Conservation (phyloP, 2,329 filamentous ascomycete genomes). For the Coleophoma crateriformis region DNA sequence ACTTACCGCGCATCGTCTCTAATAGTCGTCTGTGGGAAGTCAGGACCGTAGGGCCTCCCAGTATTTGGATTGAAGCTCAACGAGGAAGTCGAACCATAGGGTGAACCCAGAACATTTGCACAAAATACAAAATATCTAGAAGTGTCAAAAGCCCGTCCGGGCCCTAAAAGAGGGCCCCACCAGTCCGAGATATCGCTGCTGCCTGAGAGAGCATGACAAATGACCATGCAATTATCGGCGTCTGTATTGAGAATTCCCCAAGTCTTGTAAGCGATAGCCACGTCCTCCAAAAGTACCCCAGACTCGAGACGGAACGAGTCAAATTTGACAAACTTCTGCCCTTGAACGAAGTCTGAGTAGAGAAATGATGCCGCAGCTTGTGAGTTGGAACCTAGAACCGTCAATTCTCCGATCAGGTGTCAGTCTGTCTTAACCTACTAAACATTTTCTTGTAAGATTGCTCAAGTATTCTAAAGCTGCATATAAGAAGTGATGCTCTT, state of each 20-base stretch:
- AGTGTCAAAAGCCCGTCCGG: constrained; percentile 71
- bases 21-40: constrained; percentile 90
- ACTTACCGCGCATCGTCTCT: constrained; percentile 86
- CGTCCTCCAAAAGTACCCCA: constrained; percentile 73
- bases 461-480: too few relatives aligned
- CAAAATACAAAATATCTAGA: constrained; percentile 77
- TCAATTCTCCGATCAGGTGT: too few relatives aligned
- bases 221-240: constrained; percentile 62
- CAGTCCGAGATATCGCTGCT: constrained; percentile 78
- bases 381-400: too few relatives aligned
- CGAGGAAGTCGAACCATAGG: constrained; percentile 75
- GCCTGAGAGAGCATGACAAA: constrained; percentile 76
- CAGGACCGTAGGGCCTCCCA: constrained; percentile 75
- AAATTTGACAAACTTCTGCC: constrained; percentile 73
- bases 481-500: too few relatives aligned
- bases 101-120: constrained; percentile 75
- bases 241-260: constrained; percentile 50
- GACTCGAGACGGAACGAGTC: constrained; percentile 88
- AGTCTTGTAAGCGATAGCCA: constrained; percentile 61
- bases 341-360: constrained; percentile 14
- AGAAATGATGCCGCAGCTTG: too few relatives aligned
- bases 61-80: constrained; percentile 71
- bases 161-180: constrained; percentile 77
- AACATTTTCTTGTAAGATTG: too few relatives aligned
- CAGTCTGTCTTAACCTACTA: too few relatives aligned